phyloP scores from a whole-genome alignment of 257 asterid genomes.

The Henckelia pumila region DNA sequence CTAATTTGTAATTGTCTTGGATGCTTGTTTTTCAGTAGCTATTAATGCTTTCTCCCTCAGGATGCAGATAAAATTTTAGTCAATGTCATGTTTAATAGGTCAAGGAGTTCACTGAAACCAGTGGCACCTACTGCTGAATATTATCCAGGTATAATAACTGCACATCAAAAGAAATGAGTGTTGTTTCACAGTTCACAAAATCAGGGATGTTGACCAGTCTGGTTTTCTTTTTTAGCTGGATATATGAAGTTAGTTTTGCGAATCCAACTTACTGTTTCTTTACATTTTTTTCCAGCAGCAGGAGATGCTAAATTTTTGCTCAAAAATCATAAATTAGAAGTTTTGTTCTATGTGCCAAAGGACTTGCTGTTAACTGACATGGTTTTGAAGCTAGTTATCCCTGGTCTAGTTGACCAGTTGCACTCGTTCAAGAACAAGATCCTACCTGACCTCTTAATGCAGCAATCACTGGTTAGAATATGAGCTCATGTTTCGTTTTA shows the following conservation, averaged over 20 bases:
- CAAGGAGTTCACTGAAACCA: conserved; percentile 57
- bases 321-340: conserved; percentile 68
- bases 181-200: conserved; percentile 4
- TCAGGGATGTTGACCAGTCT: conserved; percentile 11
- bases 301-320: conserved; percentile 70
- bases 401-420: conserved; percentile 79
- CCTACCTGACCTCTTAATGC: conserved; percentile 49
- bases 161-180: neutral
- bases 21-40: conserved; percentile 24
- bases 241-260: conserved; percentile 7
- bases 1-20: conserved; percentile 20
- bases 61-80: conserved; percentile 77
- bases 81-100: conserved; percentile 69
- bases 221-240: conserved; percentile 18
- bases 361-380: conserved; percentile 49
- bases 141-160: conserved; percentile 66
- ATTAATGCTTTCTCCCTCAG: conserved; percentile 44
- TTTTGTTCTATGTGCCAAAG: conserved; percentile 71
- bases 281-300: conserved; percentile 47
- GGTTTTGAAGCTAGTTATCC: conserved; percentile 70
- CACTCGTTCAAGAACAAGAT: conserved; percentile 58
- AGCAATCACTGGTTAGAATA: conserved; percentile 62
- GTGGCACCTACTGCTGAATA: conserved; percentile 75
- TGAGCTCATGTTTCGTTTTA: conserved; percentile 14
- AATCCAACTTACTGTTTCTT: conserved; percentile 22